Evolutionary conservation across 1,284 basidiomycete species (phyloP), one percentile per base, ranked within the genome.

Genomic region (Heterobasidion occidentale): DNA sequence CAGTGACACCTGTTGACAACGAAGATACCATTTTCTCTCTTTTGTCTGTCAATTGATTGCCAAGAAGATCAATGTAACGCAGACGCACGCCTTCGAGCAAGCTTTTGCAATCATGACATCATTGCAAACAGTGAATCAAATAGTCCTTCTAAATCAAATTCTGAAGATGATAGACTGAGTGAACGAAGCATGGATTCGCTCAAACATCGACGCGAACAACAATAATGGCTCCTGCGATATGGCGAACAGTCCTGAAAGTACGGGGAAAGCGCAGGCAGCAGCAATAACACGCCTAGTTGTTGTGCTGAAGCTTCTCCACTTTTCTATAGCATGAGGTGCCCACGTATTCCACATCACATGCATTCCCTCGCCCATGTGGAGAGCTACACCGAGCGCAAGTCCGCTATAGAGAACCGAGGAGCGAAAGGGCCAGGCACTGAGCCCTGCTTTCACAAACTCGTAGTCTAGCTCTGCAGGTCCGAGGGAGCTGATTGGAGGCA

Each of bases 381-480:
- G 61, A 1, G 75, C 69, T 0, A 79, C 75, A 27, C 74, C 74
- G 5, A 67, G 68, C 1, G 84, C 74, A 12, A 92, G 76, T 0
- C 77, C 79, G 2, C 70, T 63, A 61, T 91, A 90, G 53, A 87
- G 66, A 2, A 80, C 55, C 77, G 78, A 81, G 58, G 77, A 84
- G 11, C 78, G 71, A 66, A 71, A 68, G 0, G 88, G 88, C 77
- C 83, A 90, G 17, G 60, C 69, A 7, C 75, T 70, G 48, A 90
- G 66, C 0, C 79, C 84, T 5, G 77, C 73, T 67, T 90, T 88
- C 55, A 90, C 85, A 65, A 83, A 89, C 59, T 89, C 84, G 64
- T 78, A 89, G 68, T 90, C 84, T 45, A 90, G 75, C 62, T 91
- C 86, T 1, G 67, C 63, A 0, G 88, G 86, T 33, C 84, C 80